phyloP scores from a whole-genome alignment of 805 yeast genomes.

The Yarrowia sp. region DNA sequence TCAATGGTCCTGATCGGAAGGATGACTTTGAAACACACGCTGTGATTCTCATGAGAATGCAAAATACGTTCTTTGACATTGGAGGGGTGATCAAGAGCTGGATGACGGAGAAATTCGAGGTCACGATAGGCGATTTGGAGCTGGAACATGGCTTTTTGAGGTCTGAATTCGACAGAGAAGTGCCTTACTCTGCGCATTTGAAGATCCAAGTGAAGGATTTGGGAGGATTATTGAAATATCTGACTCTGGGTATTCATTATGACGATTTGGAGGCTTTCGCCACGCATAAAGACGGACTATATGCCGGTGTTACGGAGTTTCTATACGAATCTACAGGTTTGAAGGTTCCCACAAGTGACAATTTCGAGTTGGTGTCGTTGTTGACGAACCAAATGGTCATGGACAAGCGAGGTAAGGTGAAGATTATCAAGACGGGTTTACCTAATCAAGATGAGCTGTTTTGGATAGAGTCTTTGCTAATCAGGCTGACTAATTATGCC shows the following conservation, averaged over 20 bases:
- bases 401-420: conserved; percentile 18
- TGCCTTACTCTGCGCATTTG: conserved; percentile 1
- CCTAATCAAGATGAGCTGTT: conserved; percentile 1
- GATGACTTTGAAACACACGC: conserved; percentile 26
- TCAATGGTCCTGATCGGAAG: conserved; percentile 16
- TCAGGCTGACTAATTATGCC: conserved; percentile 12
- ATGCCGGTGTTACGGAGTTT: conserved; percentile 24
- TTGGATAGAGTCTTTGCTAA: conserved; percentile 26
- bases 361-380: conserved; percentile 23
- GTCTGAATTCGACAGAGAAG: conserved; percentile 15
- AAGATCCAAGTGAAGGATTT: conserved; percentile 18
- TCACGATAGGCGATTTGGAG: conserved; percentile 5
- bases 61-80: conserved; percentile 23
- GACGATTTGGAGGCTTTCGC: conserved; percentile 16
- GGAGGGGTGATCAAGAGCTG: neutral
- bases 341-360: conserved; percentile 4
- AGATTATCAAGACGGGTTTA: conserved; percentile 8
- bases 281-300: neutral
- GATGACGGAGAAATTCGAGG: conserved; percentile 9
- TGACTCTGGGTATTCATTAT: conserved; percentile 16
- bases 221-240: conserved; percentile 11
- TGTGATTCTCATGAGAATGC: conserved; percentile 33
- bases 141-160: conserved; percentile 7
- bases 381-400: conserved; percentile 17
- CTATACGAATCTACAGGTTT: conserved; percentile 21